A percentile compares a stretch with the other conserved stretches of the same genome.
These are phyloP conservation scores for Fusarium proliferatum DNA, from an alignment of 2,329 filamentous ascomycete genomes.

Conservation along the genomic window DNA sequence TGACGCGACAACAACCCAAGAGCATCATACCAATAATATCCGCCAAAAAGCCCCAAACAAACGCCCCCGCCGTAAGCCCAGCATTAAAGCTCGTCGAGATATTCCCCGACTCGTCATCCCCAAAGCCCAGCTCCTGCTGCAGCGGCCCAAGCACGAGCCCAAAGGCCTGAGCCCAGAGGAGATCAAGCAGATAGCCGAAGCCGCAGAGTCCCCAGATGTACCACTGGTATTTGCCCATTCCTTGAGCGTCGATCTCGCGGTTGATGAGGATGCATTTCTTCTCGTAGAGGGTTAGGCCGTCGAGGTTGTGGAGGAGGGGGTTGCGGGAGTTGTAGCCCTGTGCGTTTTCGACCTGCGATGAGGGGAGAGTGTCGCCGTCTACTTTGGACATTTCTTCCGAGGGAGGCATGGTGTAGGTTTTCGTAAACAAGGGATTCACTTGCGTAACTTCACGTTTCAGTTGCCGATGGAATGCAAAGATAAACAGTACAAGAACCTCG, in stretches of 20 bases:
- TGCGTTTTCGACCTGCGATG: not conserved
- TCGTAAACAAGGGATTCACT: not conserved
- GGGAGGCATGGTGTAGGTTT: not conserved
- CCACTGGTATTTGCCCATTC: slow-evolving; percentile 66
- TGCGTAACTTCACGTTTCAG: not conserved
- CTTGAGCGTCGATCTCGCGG: slow-evolving; percentile 61
- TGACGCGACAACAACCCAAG: not conserved
- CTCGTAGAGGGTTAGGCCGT: slow-evolving; percentile 48
- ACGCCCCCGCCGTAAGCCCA: slow-evolving; percentile 65
- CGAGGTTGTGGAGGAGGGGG: slow-evolving; percentile 20
- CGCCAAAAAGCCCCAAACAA: slow-evolving; percentile 66
- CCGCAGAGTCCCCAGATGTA: slow-evolving; percentile 64
- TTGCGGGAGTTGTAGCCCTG: not conserved
- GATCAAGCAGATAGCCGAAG: slow-evolving; percentile 65
- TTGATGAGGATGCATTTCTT: slow-evolving; percentile 52
- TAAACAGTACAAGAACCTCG: not conserved
- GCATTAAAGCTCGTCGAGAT: slow-evolving; percentile 66
- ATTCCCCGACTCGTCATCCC: slow-evolving; percentile 51
- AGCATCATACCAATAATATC: slow-evolving; percentile 56
- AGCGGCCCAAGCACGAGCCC: slow-evolving; percentile 64
- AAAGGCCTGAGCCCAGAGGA: slow-evolving; percentile 69
- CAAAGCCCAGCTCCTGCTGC: slow-evolving; percentile 68
- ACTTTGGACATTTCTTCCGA: slow-evolving; percentile 3
- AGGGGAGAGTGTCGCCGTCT: not conserved
- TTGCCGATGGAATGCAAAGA: not conserved